Percentiles rank a stretch among this genome's conserved stretches.
phyloP scores from a whole-genome alignment of 768 basidiomycete species.

The Lactarius vividus region DNA sequence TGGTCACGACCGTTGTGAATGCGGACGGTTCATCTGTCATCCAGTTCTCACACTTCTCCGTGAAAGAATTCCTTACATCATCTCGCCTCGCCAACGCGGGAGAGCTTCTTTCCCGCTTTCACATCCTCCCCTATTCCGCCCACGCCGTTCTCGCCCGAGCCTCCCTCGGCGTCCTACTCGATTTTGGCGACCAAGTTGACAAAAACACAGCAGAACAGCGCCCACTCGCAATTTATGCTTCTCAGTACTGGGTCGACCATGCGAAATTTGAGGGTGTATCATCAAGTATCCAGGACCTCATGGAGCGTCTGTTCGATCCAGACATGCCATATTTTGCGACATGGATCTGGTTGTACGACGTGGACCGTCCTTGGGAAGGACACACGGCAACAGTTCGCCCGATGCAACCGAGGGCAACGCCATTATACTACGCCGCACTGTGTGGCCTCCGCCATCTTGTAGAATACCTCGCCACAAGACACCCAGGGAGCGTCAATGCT shows the following conservation, averaged over 20 bases:
- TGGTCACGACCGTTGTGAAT: neutral
- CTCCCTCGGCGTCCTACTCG: slow-evolving; percentile 8
- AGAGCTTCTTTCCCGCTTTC: neutral
- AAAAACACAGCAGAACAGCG: neutral
- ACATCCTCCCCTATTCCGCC: neutral
- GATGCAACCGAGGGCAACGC: neutral
- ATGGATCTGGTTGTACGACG: slow-evolving; percentile 12
- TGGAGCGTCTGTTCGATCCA: neutral
- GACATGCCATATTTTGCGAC: neutral
- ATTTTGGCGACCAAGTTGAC: neutral
- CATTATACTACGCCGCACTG: slow-evolving; percentile 11
- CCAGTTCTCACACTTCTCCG: slow-evolving; percentile 4
- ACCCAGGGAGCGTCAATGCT: neutral
- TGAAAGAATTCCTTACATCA: slow-evolving; percentile 16
- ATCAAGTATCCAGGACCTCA: neutral
- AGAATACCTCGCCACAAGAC: neutral
- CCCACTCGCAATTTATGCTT: slow-evolving; percentile 10
- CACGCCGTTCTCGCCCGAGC: slow-evolving; percentile 1
- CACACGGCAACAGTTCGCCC: neutral
- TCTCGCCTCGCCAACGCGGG: neutral
- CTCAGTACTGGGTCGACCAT: slow-evolving; percentile 12
- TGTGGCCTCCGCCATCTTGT: slow-evolving; percentile 5
- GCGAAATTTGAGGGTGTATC: neutral
- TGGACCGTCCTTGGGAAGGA: neutral
- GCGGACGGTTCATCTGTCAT: neutral